A percentile compares a stretch with the other conserved stretches of the same genome.
Evolutionary conservation across 2,329 filamentous ascomycete species (phyloP).

Genomic region (Emergomyces pasteurianus): DNA sequence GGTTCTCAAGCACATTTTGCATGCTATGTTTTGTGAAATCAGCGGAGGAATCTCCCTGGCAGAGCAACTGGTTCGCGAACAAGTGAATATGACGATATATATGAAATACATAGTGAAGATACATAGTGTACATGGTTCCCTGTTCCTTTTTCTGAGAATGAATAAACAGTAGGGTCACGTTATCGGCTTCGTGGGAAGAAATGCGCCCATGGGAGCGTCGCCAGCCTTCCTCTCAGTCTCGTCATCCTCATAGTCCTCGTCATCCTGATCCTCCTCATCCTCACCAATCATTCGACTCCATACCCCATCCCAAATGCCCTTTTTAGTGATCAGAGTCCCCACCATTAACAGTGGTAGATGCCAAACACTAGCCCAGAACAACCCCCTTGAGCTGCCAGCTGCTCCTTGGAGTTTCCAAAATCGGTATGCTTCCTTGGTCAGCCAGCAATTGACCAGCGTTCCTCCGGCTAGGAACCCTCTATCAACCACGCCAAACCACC

Average conservation of each 20-base stretch:
- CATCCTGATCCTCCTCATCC: constrained; percentile 45
- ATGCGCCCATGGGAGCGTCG: not conserved
- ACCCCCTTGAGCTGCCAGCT: constrained; percentile 63
- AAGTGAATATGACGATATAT: not conserved
- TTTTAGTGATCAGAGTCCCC: constrained; percentile 83
- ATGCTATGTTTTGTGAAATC: not conserved
- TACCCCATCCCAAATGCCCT: constrained; percentile 77
- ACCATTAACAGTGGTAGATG: constrained; percentile 84
- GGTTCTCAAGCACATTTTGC: not conserved
- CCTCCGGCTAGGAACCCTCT: constrained; percentile 75
- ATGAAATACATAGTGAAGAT: not conserved
- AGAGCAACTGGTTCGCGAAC: not conserved
- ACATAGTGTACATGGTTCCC: not conserved
- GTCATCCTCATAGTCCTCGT: constrained; percentile 16
- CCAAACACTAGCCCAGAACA: constrained; percentile 99
- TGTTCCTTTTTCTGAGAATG: not conserved
- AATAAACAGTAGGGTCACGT: not conserved
- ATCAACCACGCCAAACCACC: constrained; percentile 69
- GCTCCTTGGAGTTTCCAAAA: constrained; percentile 74
- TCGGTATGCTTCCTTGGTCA: constrained; percentile 62
- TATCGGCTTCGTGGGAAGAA: not conserved
- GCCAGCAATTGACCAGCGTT: constrained; percentile 72
- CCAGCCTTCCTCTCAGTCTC: not conserved
- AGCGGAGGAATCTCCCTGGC: not conserved
- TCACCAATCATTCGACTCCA: constrained; percentile 56